Evolutionary conservation across 2,329 filamentous ascomycete genomes (phyloP), one percentile per base, ranked within the genome.

Genomic region (Chaetomium olivaceum): DNA sequence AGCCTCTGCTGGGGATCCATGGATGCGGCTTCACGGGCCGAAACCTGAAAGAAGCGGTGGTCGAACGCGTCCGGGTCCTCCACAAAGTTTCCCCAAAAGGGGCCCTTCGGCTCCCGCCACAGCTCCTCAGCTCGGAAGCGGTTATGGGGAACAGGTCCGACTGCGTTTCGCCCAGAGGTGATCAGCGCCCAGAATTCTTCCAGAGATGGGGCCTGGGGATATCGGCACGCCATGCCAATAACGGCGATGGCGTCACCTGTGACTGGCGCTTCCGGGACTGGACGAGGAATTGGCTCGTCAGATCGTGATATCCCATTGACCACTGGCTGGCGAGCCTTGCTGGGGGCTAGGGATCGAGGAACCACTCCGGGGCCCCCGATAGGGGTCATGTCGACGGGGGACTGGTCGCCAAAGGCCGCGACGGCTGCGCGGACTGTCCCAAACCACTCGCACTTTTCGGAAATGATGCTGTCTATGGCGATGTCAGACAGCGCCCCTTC

Each of bases 211-310:
- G 76, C 77, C 0, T 75, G 75, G 0, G 78, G 73, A 0, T 74
- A 70, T 16, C 75, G 72, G 46, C 69, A 68, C 0, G 77, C 71
- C 76, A 79, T 77, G 7, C 78, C 78, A 3, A 80, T 65, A 0
- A 80, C 69, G 1, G 77, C 78, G 54, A 80, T 60, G 25, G 55
- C 58, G 1, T 68, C 39, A 16, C 36, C 36, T n/a, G 2, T 25
- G 23, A 25, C 14, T 4, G n/a, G 50, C 8, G 1, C 12, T 23
- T 52, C 50, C 9, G 48, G 25, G 4, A 51, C 19, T 7, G 48
- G 48, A 11, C 48, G 48, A 21, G 50, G n/a, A 11, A 52, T 52
- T 11, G 21, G 6, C 14, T 16, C 27, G 21, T 23, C 23, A 3
- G 21, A 16, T 29, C 50, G 14, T 11, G 16, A 16, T 52, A 29